Base-by-base conservation (phyloP, 352 stramenopile species). In the Plasmopara muralis region DNA sequence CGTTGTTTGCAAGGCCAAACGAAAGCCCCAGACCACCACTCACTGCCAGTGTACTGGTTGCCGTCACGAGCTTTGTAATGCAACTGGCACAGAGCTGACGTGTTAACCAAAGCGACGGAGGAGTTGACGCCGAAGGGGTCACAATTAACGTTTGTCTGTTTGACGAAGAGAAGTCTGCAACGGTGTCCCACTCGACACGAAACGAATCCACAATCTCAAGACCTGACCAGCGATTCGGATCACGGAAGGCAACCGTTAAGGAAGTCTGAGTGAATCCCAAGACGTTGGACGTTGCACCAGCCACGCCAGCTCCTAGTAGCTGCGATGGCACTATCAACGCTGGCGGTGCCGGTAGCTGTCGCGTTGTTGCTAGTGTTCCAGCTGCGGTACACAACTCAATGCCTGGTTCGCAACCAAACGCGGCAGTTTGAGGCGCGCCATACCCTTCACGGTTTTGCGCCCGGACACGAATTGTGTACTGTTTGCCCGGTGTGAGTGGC, bases 141-240 rank as follows among this genome's bases (percentile, higher is more conserved):
- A 89, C 66, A 13, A 77, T n/a, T 10, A 53, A 62, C 0, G 48
- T 64, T 7, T 74, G 43, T 45, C 73, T 83, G 0, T 45, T 35
- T 0, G 64, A 0, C 0, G 77, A 87, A 15, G 55, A 47, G 40
- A 97, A 96, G 7, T 76, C 74, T 6, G 79, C 53, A 12, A 52
- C 43, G 4, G 67, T 75, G 45, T 95, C 89, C 90, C 89, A 98
- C 55, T 98, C 91, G 13, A 98, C 66, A 2, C 84, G 76, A 57
- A 90, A 97, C 48, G 69, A 83, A 47, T 97, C 83, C 16, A 97
- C 75, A 0, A 57, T 39, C 45, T 95, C 77, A 29, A 89, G 78
- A 38, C 74, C 88, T 7, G 65, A 66, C 83, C 79, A 94, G 10
- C 73, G 70, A 40, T 80, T 78, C 0, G 72, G 69, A n/a, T 92